Percentiles rank a stretch among this genome's conserved stretches.
phyloP scores from a whole-genome alignment of 2,329 filamentous ascomycete species.

The Nigrograna mackinnonii region DNA sequence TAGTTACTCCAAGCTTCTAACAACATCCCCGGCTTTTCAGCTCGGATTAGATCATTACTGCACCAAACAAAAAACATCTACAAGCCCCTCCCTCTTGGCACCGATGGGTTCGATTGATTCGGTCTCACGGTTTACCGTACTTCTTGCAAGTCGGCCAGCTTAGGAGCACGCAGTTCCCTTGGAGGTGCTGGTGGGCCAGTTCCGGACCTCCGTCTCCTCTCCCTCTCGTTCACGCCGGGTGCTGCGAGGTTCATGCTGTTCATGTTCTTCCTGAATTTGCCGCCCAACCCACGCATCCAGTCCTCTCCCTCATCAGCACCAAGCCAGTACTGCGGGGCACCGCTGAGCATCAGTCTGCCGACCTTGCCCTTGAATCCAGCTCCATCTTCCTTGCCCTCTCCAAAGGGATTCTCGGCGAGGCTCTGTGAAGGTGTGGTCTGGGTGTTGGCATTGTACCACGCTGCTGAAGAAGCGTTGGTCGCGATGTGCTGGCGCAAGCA shows the following conservation, averaged over 20 bases:
- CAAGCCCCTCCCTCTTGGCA: no score
- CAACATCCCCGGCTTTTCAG: no score
- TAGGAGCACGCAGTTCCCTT: constrained; percentile 12
- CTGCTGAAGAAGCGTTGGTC: constrained; percentile 44
- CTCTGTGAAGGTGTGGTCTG: constrained; percentile 47
- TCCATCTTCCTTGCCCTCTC: constrained; percentile 69
- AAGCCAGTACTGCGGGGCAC: constrained; percentile 81
- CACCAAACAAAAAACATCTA: no score
- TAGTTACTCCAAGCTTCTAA: no score
- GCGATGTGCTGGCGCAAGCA: constrained; percentile 72
- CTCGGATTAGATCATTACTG: no score
- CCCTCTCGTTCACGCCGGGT: constrained; percentile 57
- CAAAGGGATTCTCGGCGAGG: constrained; percentile 70
- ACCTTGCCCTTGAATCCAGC: constrained; percentile 78
- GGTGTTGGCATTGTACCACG: constrained; percentile 42
- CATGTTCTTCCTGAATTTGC: constrained; percentile 60
- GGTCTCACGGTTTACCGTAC: constrained; percentile 18
- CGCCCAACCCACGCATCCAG: constrained; percentile 68
- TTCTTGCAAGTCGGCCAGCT: constrained; percentile 17
- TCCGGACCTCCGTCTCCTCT: constrained; percentile 63
- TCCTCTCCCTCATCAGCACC: constrained; percentile 66
- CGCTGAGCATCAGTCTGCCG: constrained; percentile 76
- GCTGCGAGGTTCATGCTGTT: constrained; percentile 37
- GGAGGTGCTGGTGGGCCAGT: constrained; percentile 57
- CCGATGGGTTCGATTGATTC: no score